Conservation (phyloP, 176 grass and related monocot species). For the Saccharum spontaneum region DNA sequence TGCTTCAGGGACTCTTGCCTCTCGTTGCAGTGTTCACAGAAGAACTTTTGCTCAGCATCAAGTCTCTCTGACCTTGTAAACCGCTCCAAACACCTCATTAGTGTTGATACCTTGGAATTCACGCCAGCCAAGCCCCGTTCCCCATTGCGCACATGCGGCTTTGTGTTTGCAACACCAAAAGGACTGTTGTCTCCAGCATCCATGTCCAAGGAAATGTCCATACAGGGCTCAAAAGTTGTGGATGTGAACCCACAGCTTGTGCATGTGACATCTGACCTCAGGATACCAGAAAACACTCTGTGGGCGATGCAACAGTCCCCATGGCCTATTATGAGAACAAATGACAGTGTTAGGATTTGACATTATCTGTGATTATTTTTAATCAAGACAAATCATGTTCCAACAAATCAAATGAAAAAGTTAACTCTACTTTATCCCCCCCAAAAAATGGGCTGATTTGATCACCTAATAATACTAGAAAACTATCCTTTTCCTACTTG, state of each 20-base stretch:
- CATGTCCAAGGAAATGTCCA: constrained; percentile 91
- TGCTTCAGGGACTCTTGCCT: constrained; percentile 96
- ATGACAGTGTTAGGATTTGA: constrained; percentile 34
- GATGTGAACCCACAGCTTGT: constrained; percentile 95
- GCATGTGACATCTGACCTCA: constrained; percentile 97
- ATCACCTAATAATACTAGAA: constrained; percentile 1
- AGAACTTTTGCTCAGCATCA: constrained; percentile 91
- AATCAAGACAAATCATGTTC: neutral
- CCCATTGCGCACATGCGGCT: constrained; percentile 52
- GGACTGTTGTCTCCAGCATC: constrained; percentile 45
- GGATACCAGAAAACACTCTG: constrained; percentile 86
- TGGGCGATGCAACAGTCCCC: constrained; percentile 98
- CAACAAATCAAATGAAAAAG: constrained; percentile 18
- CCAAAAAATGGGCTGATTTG: neutral
- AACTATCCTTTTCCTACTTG: constrained; percentile 2
- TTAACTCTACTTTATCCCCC: neutral
- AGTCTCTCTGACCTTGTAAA: constrained; percentile 96
- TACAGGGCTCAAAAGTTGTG: constrained; percentile 95
- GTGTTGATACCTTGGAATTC: constrained; percentile 56
- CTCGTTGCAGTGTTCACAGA: constrained; percentile 87
- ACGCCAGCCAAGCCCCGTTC: constrained; percentile 37
- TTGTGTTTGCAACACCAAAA: constrained; percentile 40
- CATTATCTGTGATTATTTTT: neutral
- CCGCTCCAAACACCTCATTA: constrained; percentile 89
- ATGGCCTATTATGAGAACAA: constrained; percentile 46